These are phyloP conservation scores for Fraxinus xanthoxyloides DNA, from an alignment of 305 asterid genomes.

Conservation along the genomic window DNA sequence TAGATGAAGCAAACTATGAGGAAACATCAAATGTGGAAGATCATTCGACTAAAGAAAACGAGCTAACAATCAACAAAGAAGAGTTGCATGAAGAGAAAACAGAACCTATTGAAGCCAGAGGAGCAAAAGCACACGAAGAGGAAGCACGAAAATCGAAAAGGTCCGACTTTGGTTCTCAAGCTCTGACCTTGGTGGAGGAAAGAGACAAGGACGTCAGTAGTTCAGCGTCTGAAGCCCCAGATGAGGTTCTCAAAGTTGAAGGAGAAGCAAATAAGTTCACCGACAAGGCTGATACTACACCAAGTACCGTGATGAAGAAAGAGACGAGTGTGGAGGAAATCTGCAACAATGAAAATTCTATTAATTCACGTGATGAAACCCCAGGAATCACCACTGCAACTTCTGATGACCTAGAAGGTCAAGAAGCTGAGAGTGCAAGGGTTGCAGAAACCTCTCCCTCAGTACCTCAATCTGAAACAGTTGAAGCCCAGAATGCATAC, in stretches of 20 bases:
- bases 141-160: conserved; percentile 30
- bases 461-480: conserved; percentile 9
- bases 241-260: background rate
- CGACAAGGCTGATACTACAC: conserved; percentile 16
- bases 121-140: conserved; percentile 29
- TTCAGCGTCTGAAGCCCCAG: conserved; percentile 11
- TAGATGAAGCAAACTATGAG: conserved; percentile 20
- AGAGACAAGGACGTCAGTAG: conserved; percentile 29
- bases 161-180: conserved; percentile 29
- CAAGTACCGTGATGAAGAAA: conserved; percentile 23
- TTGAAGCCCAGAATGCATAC: background rate
- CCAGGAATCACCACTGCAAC: conserved; percentile 14
- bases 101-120: conserved; percentile 26
- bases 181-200: conserved; percentile 37
- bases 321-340: conserved; percentile 27
- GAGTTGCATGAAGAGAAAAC: conserved; percentile 22
- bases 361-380: conserved; percentile 22
- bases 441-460: conserved; percentile 15
- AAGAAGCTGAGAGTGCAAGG: conserved; percentile 10
- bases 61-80: conserved; percentile 26
- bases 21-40: conserved; percentile 27
- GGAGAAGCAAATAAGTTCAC: background rate
- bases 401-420: conserved; percentile 22
- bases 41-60: conserved; percentile 26
- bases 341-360: conserved; percentile 22